Evolutionary conservation across 83 land plant species (phyloP), one percentile per base, ranked within the genome.

Genomic region (Larix sibirica): DNA sequence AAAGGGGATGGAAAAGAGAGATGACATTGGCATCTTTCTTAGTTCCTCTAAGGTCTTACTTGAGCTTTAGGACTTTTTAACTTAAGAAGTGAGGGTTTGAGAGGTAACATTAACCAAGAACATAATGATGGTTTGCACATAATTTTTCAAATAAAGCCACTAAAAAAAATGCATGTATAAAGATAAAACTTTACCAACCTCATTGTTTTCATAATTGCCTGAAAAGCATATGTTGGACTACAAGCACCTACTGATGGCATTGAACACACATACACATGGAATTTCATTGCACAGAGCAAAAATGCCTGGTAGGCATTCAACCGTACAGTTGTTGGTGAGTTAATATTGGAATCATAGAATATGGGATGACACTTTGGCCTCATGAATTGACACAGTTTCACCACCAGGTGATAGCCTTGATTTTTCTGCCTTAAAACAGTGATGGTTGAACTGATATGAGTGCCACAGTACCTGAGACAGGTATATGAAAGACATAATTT

Each of bases 331-430:
- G 91, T 82, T 71, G 91, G 90, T 1, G 95, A 92, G 83, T 98
- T 98, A 79, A 98, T 93, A 58, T 92, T 91, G n/a, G 86, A 82
- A 73, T 98, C 99, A 82, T 87, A 98, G 70, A 98, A 90, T 18
- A 98, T 56, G 42, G 97, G 92, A 86, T 98, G 99, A 66, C 99
- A 98, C 80, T 93, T 98, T n/a, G 97, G 96, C 60, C 96, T 84
- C 90, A 98, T 85, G 79, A 87, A 97, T 62, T 84, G 90, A 85
- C 93, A 90, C 62, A 97, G 75, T 83, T 92, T 97, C 4, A 61
- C 18, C 83, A 87, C 81, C 79, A 96, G 60, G 75, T 91, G 81
- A 47, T 77, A 58, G 42, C 88, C 86, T 26, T 85, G 90, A 65
- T 89, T 89, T 63, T 71, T 85, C 82, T 88, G 73, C 76, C 93